A percentile compares a stretch with the other conserved stretches of the same genome.
phyloP scores from a whole-genome alignment of 192 early-diverging fungal species.

The Coemansia interrupta region DNA sequence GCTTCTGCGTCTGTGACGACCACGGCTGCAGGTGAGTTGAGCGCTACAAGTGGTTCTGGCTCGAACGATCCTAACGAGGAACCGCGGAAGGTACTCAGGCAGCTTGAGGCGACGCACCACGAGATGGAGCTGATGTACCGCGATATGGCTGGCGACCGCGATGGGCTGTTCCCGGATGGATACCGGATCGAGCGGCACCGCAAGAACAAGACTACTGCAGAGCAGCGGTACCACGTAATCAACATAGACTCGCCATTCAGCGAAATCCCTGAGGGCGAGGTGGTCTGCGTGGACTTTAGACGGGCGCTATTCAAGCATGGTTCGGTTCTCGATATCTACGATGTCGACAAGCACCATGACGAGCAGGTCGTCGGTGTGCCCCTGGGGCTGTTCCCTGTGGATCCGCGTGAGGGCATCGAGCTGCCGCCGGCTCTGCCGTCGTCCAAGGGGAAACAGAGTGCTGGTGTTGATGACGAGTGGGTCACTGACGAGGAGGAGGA shows the following conservation, averaged over 20 bases:
- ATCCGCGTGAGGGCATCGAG: conserved; percentile 8
- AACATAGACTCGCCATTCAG: conserved; percentile 44
- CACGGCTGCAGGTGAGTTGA: not conserved
- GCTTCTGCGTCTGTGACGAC: no score
- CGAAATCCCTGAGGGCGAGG: conserved; percentile 18
- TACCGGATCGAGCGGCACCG: conserved; percentile 20
- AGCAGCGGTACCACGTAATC: conserved; percentile 44
- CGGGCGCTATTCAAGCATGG: conserved; percentile 22
- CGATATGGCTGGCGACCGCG: conserved; percentile 30
- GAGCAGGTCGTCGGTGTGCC: conserved; percentile 11
- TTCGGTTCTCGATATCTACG: conserved; percentile 26
- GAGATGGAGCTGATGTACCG: conserved; percentile 44
- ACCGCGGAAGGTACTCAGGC: conserved; percentile 20
- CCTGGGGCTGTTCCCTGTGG: conserved; percentile 35
- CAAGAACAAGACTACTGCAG: conserved; percentile 25
- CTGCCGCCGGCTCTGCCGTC: conserved; percentile 1
- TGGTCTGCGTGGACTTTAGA: conserved; percentile 36
- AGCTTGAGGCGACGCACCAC: conserved; percentile 29
- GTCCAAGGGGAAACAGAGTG: not conserved
- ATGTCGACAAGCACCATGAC: conserved; percentile 15
- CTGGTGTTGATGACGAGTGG: not conserved
- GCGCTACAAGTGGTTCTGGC: no score
- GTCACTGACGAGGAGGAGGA: not conserved
- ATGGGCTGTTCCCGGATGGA: conserved; percentile 14
- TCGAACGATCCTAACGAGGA: conserved; percentile 5